Percentiles rank a stretch among this genome's conserved stretches.
phyloP scores from a whole-genome alignment of 2,329 filamentous ascomycete genomes.

The Alternaria incomplexa region DNA sequence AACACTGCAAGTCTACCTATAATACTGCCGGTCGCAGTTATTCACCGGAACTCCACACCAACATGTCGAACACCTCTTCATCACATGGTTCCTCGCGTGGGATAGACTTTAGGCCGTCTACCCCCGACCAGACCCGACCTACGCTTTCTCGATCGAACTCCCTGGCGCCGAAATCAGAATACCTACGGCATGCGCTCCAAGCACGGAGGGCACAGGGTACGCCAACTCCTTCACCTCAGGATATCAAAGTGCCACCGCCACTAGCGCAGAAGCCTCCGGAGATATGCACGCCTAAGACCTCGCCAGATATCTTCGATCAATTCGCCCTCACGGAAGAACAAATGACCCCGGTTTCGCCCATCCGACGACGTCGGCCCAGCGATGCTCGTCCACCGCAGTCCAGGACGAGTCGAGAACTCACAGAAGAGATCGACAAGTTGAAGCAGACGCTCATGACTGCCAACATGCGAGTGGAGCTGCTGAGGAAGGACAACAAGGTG shows the following conservation, averaged over 20 bases:
- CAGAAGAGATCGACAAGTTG: slow-evolving; percentile 33
- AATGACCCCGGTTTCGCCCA: slow-evolving; percentile 34
- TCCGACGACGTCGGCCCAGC: slow-evolving; percentile 34
- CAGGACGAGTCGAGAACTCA: slow-evolving; percentile 38
- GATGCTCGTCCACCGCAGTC: slow-evolving; percentile 30
- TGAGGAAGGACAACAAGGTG: slow-evolving; percentile 40
- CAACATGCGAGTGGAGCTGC: slow-evolving; percentile 40
- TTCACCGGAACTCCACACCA: slow-evolving; percentile 1
- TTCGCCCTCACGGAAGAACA: slow-evolving; percentile 43
- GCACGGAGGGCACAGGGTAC: slow-evolving; percentile 35
- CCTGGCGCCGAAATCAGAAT: slow-evolving; percentile 43
- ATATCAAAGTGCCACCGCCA: slow-evolving; percentile 9
- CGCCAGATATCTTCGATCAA: slow-evolving; percentile 27
- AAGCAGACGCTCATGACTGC: slow-evolving; percentile 37
- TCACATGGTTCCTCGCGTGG: slow-evolving; percentile 24
- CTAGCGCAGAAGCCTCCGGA: slow-evolving; percentile 7
- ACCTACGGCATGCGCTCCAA: slow-evolving; percentile 42
- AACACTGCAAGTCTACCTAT: background rate
- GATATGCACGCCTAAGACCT: slow-evolving; percentile 7
- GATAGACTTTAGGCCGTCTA: slow-evolving; percentile 20
- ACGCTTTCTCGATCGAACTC: slow-evolving; percentile 19
- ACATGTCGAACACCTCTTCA: slow-evolving; percentile 33
- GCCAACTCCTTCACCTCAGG: slow-evolving; percentile 16
- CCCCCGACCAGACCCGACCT: slow-evolving; percentile 20
- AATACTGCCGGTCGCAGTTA: background rate